phyloP scores from a whole-genome alignment of 148 eudicot species.

The Diospyros kaki region DNA sequence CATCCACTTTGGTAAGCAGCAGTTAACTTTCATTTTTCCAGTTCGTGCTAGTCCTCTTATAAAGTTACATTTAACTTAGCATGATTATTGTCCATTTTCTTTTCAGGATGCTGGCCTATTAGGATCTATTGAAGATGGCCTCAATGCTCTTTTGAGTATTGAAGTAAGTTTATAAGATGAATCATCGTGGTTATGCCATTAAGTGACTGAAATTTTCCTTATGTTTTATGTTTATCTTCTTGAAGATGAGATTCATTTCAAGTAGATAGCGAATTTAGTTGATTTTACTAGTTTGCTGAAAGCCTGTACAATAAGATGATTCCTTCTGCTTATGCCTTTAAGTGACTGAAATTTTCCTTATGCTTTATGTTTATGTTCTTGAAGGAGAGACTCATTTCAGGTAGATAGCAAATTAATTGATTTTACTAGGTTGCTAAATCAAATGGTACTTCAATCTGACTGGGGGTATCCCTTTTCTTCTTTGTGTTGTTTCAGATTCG shows the following conservation, averaged over 20 bases:
- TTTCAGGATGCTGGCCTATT: constrained; percentile 69
- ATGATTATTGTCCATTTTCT: constrained; percentile 17
- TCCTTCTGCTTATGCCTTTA: constrained; percentile 8
- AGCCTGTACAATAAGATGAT: background rate
- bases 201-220: background rate
- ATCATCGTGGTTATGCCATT: constrained; percentile 8
- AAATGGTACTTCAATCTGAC: background rate
- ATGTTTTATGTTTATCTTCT: background rate
- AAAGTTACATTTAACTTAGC: constrained; percentile 9
- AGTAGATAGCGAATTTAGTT: background rate
- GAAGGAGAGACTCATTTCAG: background rate
- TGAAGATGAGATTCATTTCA: background rate
- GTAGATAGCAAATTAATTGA: background rate
- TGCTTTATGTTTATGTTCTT: background rate
- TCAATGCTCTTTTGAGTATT: constrained; percentile 76
- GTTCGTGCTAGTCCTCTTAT: constrained; percentile 5
- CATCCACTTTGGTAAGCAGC: constrained; percentile 60
- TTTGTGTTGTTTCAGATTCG: constrained; percentile 62
- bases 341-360: background rate
- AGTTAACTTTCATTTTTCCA: background rate
- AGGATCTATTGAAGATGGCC: constrained; percentile 87
- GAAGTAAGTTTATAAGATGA: constrained; percentile 59
- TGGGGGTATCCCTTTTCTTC: constrained; percentile 6
- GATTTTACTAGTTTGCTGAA: background rate
- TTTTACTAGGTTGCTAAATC: background rate